Evolutionary conservation across 148 eudicot species (phyloP).

Genomic region (Rhododendron ovatum): DNA sequence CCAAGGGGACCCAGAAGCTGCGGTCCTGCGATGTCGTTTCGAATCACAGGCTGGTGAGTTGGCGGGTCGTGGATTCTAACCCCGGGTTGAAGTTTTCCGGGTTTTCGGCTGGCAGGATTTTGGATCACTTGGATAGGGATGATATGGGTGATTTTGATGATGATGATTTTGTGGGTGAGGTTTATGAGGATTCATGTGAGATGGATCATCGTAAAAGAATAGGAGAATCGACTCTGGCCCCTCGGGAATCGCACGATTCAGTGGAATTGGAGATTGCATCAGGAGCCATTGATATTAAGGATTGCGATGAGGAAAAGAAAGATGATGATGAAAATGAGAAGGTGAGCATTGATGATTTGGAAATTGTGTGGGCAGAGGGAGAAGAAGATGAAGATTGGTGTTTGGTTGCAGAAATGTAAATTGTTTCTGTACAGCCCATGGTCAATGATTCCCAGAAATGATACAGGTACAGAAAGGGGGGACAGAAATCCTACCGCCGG

Average conservation of each 20-base stretch:
- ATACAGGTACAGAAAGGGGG: too few species aligned
- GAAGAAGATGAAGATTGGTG: slow-evolving; percentile 51
- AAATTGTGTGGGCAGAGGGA: slow-evolving; percentile 21
- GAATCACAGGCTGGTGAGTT: slow-evolving; percentile 18
- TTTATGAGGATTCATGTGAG: background rate
- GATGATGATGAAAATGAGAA: slow-evolving; percentile 25
- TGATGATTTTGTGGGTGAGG: slow-evolving; percentile 10
- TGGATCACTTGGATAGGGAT: slow-evolving; percentile 28
- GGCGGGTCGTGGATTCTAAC: slow-evolving; percentile 26
- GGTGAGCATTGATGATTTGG: slow-evolving; percentile 41
- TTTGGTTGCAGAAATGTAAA: slow-evolving; percentile 37
- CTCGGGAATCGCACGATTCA: background rate
- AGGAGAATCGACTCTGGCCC: too few species aligned
- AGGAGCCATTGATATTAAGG: background rate
- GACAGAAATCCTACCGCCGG: too few species aligned
- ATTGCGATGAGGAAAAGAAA: background rate
- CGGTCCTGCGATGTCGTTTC: slow-evolving; percentile 14
- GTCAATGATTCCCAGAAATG: background rate
- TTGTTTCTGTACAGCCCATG: background rate
- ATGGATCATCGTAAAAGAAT: too few species aligned
- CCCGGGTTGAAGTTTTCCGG: slow-evolving; percentile 27
- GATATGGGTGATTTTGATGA: background rate
- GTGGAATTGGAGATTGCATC: background rate
- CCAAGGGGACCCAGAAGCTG: slow-evolving; percentile 49
- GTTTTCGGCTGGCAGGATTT: slow-evolving; percentile 39